A percentile compares a stretch with the other conserved stretches of the same genome.
These are phyloP conservation scores for Rhizopus sp. DNA, from an alignment of 371 early-diverging fungal genomes.

Conservation along the genomic window DNA sequence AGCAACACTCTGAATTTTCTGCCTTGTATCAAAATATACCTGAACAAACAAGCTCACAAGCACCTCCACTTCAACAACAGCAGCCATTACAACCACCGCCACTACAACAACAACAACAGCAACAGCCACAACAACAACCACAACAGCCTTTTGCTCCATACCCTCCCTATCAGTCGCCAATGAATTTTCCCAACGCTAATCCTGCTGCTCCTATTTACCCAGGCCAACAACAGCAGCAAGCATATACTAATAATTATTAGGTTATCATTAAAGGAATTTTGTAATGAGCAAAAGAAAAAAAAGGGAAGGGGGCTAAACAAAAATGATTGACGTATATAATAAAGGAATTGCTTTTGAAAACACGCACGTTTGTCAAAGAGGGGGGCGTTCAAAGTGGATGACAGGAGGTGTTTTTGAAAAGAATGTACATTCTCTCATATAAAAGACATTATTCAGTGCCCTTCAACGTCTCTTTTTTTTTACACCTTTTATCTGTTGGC, in stretches of 20 bases:
- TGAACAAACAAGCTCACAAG: background rate
- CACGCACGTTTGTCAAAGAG: too few species aligned
- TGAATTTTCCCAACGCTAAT: background rate
- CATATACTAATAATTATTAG: conserved; percentile 17
- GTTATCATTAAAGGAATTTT: too few species aligned
- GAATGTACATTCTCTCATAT: too few species aligned
- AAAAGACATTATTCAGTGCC: too few species aligned
- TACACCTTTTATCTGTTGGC: background rate
- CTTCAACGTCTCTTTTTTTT: background rate
- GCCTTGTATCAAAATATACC: background rate
- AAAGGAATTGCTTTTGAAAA: conserved; percentile 1
- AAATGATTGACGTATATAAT: background rate
- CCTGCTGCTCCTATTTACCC: conserved; percentile 8
- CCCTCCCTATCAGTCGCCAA: conserved; percentile 10
- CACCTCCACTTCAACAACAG: conserved; percentile 8
- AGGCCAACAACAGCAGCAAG: conserved; percentile 17
- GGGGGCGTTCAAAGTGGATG: too few species aligned
- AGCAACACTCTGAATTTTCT: conserved; percentile 1
- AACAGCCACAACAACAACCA: conserved; percentile 6
- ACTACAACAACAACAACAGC: conserved; percentile 16
- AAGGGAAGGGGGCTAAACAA: too few species aligned
- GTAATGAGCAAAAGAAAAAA: too few species aligned
- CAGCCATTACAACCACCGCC: conserved; percentile 7
- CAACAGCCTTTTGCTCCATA: conserved; percentile 13
- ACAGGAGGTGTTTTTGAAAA: too few species aligned